Evolutionary conservation across 768 basidiomycete species (phyloP), one percentile per base, ranked within the genome.

Genomic region (Boletus barrowsii): DNA sequence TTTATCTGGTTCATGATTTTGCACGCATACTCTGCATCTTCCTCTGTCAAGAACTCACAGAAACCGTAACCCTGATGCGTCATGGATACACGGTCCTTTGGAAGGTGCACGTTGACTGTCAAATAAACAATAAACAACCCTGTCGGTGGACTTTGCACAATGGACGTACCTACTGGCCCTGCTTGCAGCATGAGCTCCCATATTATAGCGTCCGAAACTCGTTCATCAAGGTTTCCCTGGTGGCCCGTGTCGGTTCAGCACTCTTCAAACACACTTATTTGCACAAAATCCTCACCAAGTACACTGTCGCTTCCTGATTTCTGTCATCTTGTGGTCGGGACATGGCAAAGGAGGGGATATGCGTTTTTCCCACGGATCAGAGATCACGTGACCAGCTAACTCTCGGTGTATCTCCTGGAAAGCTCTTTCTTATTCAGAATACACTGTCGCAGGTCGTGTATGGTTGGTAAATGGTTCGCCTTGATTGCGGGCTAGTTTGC

Each of bases 1-100:
- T 99, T 99, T 70, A 99, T 98, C 79, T 98, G 96, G 71, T 99
- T 99, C 96, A 98, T 98, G 64, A 98, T 98, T 80, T 98, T 97
- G 82, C 96, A 98, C 54, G 94, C 96, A 73, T 99, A 99, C 74
- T 99, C 97, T 58, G 97, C 94, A 75, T 98, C 97, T 72, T 97
- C 95, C 76, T 98, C 95, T 37, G 94, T 94, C 73, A 96, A 77
- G 73, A 99, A 98, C 79, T 99, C 97, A 82, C 96, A 98, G 76
- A 99, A 99, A 39, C 97, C 97, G 74, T 98, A 99, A 44, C 97
- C 97, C 75, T 99, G 97, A 70, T 98, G 97, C 1, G 91, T 81
- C 91, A 95, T 96, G 13, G 94, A 97, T 53, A 99, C 92, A 62
- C 97, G 87, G 74, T 99, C 97, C 75, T 98, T 99, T 14, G 97